phyloP scores from a whole-genome alignment of 768 basidiomycete genomes.

The Cystofilobasidium capitatum region DNA sequence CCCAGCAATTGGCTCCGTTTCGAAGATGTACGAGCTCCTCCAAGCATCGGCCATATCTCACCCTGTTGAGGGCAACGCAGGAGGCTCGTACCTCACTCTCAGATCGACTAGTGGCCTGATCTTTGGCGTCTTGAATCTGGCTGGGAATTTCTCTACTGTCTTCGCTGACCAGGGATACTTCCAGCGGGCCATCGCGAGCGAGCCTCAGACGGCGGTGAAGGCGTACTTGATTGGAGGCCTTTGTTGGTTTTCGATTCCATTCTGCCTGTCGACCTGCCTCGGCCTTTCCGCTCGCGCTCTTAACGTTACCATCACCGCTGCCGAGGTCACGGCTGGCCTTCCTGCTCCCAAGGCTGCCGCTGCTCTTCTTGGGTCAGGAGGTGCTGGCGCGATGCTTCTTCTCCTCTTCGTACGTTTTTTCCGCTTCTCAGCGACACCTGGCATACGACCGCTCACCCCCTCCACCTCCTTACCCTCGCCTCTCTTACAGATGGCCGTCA shows the following conservation, averaged over 20 bases:
- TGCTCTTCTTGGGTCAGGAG: slow-evolving; percentile 67
- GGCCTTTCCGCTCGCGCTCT: slow-evolving; percentile 82
- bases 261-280: slow-evolving; percentile 70
- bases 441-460: background rate
- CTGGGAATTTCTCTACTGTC: slow-evolving; percentile 56
- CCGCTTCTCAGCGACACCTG: too few species aligned
- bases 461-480: too few species aligned
- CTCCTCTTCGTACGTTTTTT: slow-evolving; percentile 20
- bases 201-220: slow-evolving; percentile 72
- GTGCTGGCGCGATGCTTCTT: slow-evolving; percentile 36
- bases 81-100: slow-evolving; percentile 76
- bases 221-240: slow-evolving; percentile 81
- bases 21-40: slow-evolving; percentile 70
- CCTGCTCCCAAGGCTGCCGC: slow-evolving; percentile 71
- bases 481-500: slow-evolving; percentile 28
- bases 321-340: slow-evolving; percentile 77
- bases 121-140: slow-evolving; percentile 70
- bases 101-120: slow-evolving; percentile 65
- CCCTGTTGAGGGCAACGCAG: slow-evolving; percentile 71
- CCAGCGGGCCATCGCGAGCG: slow-evolving; percentile 63
- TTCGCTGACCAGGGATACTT: slow-evolving; percentile 49
- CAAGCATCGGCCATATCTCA: slow-evolving; percentile 46
- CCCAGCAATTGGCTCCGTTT: slow-evolving; percentile 61
- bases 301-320: slow-evolving; percentile 46
- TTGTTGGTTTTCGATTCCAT: slow-evolving; percentile 86